phyloP scores from a whole-genome alignment of 2,329 filamentous ascomycete species.

The Colletotrichum cordylinicola region DNA sequence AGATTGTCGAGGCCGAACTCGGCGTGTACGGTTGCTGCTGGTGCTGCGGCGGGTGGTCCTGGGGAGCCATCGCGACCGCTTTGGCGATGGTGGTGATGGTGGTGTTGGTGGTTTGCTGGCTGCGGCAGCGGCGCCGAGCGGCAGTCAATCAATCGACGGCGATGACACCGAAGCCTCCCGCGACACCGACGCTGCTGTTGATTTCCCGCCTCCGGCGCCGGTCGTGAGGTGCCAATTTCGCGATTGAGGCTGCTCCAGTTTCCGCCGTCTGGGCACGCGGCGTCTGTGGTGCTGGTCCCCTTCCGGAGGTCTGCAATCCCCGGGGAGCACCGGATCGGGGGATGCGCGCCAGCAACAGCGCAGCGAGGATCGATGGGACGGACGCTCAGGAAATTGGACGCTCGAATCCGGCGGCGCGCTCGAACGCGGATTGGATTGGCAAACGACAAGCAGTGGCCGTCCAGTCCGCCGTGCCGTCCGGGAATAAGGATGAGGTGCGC shows the following conservation, averaged over 20 bases:
- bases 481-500: constrained; percentile 6
- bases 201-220: not conserved
- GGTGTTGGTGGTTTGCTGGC: not conserved
- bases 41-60: not conserved
- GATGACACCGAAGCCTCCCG: not conserved
- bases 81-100: not conserved
- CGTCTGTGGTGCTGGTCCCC: not conserved
- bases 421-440: not conserved
- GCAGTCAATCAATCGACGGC: not conserved
- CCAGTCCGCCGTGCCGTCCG: not conserved
- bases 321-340: not conserved
- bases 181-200: not conserved
- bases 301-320: not conserved
- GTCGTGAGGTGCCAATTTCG: not conserved
- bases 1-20: constrained; percentile 8
- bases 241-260: not conserved
- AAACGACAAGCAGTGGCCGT: not conserved
- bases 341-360: not conserved
- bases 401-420: not conserved
- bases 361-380: not conserved
- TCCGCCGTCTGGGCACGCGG: constrained; percentile 1
- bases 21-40: not conserved
- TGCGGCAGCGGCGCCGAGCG: not conserved
- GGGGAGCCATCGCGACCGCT: not conserved
- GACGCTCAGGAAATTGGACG: not conserved